Conservation (phyloP, 2,329 filamentous ascomycete genomes). For the Lasiodiplodia theobromae region DNA sequence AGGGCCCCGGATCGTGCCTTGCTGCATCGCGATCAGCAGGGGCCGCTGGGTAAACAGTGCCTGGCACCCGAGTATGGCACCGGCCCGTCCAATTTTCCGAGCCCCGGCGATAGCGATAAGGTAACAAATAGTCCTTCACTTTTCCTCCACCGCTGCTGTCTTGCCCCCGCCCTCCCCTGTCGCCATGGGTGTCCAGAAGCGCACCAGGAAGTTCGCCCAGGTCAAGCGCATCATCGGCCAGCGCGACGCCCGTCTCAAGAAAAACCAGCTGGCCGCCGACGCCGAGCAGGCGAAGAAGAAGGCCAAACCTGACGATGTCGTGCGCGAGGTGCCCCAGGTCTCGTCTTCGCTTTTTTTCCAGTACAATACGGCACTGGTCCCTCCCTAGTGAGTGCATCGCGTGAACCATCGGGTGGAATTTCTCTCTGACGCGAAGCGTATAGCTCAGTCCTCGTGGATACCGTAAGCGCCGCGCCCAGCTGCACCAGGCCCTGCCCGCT, state of each 20-base stretch:
- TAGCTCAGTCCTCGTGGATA: constrained; percentile 77
- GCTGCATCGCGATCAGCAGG: constrained; percentile 18
- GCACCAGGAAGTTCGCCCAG: constrained; percentile 85
- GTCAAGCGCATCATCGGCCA: constrained; percentile 85
- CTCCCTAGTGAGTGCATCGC: constrained; percentile 42
- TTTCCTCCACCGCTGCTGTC: background rate
- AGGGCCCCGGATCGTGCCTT: constrained; percentile 21
- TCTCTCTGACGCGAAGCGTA: too few relatives aligned
- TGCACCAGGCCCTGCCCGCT: constrained; percentile 30
- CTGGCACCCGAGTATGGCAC: too few relatives aligned
- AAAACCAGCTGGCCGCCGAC: constrained; percentile 75
- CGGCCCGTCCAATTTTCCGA: background rate
- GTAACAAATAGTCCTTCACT: background rate
- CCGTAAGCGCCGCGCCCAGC: constrained; percentile 44
- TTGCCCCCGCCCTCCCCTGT: constrained; percentile 1
- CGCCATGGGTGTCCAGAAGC: constrained; percentile 86
- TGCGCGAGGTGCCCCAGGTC: constrained; percentile 81
- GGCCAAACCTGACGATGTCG: constrained; percentile 65
- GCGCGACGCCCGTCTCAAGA: constrained; percentile 80
- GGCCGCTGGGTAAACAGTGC: background rate
- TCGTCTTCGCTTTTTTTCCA: constrained; percentile 64
- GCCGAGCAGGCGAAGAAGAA: constrained; percentile 61
- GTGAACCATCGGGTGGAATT: too few relatives aligned
- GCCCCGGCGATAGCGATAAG: background rate
- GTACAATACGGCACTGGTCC: constrained; percentile 80